A percentile compares a stretch with the other conserved stretches of the same genome.
phyloP scores from a whole-genome alignment of 306 rosid species.

The Erythrophleum fordii region DNA sequence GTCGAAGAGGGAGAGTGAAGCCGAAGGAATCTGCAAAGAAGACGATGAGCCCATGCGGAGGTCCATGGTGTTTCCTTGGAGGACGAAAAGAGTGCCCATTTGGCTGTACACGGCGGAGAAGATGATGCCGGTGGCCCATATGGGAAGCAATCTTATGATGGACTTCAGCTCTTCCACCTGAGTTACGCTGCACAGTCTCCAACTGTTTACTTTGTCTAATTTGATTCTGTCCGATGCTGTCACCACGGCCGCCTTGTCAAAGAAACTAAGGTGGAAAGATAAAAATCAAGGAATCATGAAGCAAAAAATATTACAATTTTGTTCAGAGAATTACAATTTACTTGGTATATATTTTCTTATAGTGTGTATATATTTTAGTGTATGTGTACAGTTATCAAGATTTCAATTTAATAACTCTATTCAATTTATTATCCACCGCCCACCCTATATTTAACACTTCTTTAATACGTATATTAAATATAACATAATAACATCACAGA shows the following conservation, averaged over 20 bases:
- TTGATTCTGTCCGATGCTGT: conserved; percentile 28
- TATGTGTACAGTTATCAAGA: too few relatives aligned
- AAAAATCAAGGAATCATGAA: too few relatives aligned
- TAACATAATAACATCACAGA: too few relatives aligned
- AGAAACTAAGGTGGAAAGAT: conserved; percentile 37
- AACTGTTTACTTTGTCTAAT: conserved; percentile 28
- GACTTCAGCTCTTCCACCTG: conserved; percentile 65
- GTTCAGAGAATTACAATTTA: too few relatives aligned
- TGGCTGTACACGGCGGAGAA: conserved; percentile 61
- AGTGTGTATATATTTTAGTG: too few relatives aligned
- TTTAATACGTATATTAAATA: too few relatives aligned
- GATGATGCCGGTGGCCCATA: conserved; percentile 65
- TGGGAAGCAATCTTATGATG: conserved; percentile 53
- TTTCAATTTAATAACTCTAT: too few relatives aligned
- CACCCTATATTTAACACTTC: too few relatives aligned
- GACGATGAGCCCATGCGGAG: conserved; percentile 49
- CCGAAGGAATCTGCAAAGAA: conserved; percentile 57
- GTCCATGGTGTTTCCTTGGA: conserved; percentile 67
- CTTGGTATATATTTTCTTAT: too few relatives aligned
- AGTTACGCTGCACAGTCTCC: conserved; percentile 62
- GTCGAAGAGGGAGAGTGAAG: conserved; percentile 66
- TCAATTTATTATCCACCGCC: too few relatives aligned
- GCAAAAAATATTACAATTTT: too few relatives aligned
- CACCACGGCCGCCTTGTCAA: conserved; percentile 64
- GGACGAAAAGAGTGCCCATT: conserved; percentile 68